Conservation (phyloP, 139 green algal species). For the Yamagishiella unicocca region DNA sequence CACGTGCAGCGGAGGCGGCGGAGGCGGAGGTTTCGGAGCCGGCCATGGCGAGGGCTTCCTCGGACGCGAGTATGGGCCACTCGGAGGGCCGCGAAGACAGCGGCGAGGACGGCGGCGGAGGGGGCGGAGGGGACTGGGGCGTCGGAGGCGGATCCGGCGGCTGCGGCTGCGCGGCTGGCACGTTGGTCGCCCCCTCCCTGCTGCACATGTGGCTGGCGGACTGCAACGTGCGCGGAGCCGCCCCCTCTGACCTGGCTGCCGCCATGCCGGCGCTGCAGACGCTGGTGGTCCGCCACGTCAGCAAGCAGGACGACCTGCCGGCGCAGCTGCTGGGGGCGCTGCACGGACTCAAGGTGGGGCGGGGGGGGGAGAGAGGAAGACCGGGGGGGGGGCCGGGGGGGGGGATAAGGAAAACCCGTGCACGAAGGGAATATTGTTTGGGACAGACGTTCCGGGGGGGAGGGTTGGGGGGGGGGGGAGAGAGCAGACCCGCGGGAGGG, state of each 20-base stretch:
- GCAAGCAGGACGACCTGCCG: conserved; percentile 32
- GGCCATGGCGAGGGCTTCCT: too few species aligned
- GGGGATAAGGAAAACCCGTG: too few species aligned
- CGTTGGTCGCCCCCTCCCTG: conserved; percentile 7
- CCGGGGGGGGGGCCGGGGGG: background rate
- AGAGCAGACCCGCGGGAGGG: too few species aligned
- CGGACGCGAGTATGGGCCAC: too few species aligned
- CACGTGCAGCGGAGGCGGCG: too few species aligned
- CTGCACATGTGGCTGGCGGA: conserved; percentile 40
- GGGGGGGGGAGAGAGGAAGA: background rate
- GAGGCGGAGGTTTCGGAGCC: too few species aligned
- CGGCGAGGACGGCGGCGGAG: too few species aligned
- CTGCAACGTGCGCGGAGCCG: conserved; percentile 29
- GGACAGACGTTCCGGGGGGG: too few species aligned
- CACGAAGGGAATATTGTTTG: too few species aligned
- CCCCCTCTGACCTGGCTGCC: background rate
- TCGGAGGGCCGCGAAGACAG: too few species aligned
- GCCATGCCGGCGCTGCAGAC: conserved; percentile 40
- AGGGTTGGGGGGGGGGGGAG: too few species aligned
- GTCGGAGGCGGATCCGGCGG: background rate
- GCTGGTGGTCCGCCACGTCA: conserved; percentile 29
- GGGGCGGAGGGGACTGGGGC: background rate
- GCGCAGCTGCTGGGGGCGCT: background rate
- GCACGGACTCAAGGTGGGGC: conserved; percentile 7
- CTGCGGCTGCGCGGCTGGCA: background rate